These are phyloP conservation scores for Metarhizium guizhouense DNA, from an alignment of 2,329 filamentous ascomycete genomes.

Conservation along the genomic window DNA sequence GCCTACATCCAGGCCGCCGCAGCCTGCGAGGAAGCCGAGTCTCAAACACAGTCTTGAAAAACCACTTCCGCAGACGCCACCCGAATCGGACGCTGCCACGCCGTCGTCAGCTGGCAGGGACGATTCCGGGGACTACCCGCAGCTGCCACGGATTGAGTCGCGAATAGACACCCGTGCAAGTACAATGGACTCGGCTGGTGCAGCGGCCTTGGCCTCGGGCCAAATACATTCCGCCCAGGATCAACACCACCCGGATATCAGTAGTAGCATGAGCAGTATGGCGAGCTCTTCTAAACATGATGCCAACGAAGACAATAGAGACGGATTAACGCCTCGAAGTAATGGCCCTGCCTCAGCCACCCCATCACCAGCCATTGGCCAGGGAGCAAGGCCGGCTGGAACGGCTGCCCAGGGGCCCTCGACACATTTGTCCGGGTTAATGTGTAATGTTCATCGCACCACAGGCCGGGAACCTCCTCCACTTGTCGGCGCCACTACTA, in stretches of 20 bases:
- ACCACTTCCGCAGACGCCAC: constrained; percentile 45
- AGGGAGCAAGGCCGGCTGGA: constrained; percentile 16
- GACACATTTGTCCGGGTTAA: constrained; percentile 54
- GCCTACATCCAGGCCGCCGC: constrained; percentile 11
- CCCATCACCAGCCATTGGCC: constrained; percentile 43
- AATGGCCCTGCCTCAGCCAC: constrained; percentile 46
- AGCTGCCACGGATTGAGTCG: constrained; percentile 8
- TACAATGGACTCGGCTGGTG: constrained; percentile 39
- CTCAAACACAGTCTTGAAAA: constrained; percentile 49
- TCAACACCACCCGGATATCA: constrained; percentile 27
- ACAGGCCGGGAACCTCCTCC: constrained; percentile 87
- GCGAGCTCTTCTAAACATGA: constrained; percentile 34
- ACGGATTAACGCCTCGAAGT: constrained; percentile 42
- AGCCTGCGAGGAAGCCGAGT: constrained; percentile 47
- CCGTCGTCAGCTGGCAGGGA: constrained; percentile 25
- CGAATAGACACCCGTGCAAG: constrained; percentile 32
- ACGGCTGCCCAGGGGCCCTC: constrained; percentile 40
- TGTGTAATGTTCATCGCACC: constrained; percentile 71
- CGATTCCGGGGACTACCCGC: constrained; percentile 1
- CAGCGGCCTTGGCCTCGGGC: constrained; percentile 16
- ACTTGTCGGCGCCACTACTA: constrained; percentile 89
- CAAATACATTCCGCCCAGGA: constrained; percentile 28
- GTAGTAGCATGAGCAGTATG: constrained; percentile 37
- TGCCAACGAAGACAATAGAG: constrained; percentile 32
- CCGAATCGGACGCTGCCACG: constrained; percentile 14